Percentiles rank a stretch among this genome's conserved stretches.
phyloP scores from a whole-genome alignment of 805 yeast species.

The Candida insectorum region DNA sequence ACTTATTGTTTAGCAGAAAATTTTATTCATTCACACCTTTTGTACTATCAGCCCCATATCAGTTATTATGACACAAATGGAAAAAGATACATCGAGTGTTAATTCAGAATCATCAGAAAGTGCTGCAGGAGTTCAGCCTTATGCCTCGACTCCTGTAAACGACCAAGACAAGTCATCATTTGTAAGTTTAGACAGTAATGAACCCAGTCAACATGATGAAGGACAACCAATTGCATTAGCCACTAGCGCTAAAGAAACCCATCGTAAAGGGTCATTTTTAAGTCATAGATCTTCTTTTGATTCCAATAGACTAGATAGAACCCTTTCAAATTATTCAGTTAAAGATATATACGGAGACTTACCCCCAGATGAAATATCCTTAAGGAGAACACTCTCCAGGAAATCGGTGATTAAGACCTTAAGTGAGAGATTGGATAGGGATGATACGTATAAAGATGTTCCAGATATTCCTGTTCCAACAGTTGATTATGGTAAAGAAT shows the following conservation, averaged over 20 bases:
- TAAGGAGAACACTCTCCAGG: constrained; percentile 43
- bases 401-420: constrained; percentile 41
- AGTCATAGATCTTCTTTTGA: constrained; percentile 9
- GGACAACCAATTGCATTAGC: not conserved
- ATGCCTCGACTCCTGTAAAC: too few species aligned
- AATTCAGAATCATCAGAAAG: too few species aligned
- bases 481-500: constrained; percentile 29
- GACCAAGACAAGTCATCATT: too few species aligned
- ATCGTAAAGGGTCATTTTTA: too few species aligned
- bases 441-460: constrained; percentile 15
- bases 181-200: constrained; percentile 6
- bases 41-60: too few species aligned
- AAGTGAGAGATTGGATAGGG: constrained; percentile 21
- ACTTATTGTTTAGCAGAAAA: too few species aligned
- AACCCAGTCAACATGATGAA: not conserved
- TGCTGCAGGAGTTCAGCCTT: too few species aligned
- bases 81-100: too few species aligned
- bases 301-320: constrained; percentile 2
- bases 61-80: too few species aligned
- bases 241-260: not conserved
- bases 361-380: constrained; percentile 30
- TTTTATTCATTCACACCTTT: too few species aligned
- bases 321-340: constrained; percentile 18
- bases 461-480: constrained; percentile 21
- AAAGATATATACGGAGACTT: constrained; percentile 41